Conservation (phyloP, 768 basidiomycete genomes). For the Auriscalpium microsporum region DNA sequence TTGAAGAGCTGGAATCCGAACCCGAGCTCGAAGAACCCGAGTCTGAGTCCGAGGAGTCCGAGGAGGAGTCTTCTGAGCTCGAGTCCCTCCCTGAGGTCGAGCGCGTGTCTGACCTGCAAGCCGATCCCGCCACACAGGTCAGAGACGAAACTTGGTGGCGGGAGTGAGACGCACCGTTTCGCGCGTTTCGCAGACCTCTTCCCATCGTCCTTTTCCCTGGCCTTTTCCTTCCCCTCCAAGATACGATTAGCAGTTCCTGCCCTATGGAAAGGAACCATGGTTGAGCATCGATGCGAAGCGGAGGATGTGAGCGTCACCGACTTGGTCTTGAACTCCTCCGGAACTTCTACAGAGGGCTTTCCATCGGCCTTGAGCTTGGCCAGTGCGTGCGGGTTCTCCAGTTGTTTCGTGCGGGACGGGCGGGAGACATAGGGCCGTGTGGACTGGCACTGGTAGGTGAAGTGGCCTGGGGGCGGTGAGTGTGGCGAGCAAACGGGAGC, state of each 20-base stretch:
- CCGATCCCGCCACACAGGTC: background rate
- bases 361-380: conserved; percentile 63
- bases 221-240: conserved; percentile 74
- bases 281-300: background rate
- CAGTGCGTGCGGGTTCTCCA: conserved; percentile 66
- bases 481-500: background rate
- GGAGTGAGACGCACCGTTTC: conserved; percentile 23
- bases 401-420: conserved; percentile 81
- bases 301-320: conserved; percentile 26
- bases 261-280: conserved; percentile 26
- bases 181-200: conserved; percentile 19
- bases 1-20: conserved; percentile 27
- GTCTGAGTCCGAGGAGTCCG: conserved; percentile 21
- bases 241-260: conserved; percentile 81
- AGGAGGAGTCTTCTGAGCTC: conserved; percentile 7
- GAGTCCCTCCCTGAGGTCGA: conserved; percentile 16
- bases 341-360: conserved; percentile 74
- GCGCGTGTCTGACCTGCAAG: conserved; percentile 8
- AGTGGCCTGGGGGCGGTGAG: conserved; percentile 52
- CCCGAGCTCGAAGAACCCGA: conserved; percentile 31
- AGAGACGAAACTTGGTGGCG: background rate
- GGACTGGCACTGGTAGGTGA: conserved; percentile 84
- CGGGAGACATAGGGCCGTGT: conserved; percentile 75
- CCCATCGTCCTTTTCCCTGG: conserved; percentile 39
- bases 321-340: conserved; percentile 86